phyloP scores from a whole-genome alignment of 1,284 basidiomycete genomes.

The Ceratobasidium sp. region DNA sequence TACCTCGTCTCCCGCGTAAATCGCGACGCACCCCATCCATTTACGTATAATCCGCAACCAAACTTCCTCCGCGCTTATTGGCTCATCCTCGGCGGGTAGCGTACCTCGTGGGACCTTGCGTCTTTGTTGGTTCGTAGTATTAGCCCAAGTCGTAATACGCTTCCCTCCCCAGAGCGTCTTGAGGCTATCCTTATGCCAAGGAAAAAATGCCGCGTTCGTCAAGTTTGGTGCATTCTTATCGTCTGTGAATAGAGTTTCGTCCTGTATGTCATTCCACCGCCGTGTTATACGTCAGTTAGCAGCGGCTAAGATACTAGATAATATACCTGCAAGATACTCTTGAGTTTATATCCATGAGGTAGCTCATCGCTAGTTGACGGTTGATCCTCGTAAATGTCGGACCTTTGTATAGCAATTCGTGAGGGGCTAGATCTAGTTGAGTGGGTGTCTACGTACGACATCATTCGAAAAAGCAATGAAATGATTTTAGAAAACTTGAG shows the following conservation, averaged over 20 bases:
- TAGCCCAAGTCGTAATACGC: constrained; percentile 12
- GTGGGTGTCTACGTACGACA: background rate
- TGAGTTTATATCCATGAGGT: constrained; percentile 17
- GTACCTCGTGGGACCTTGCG: background rate
- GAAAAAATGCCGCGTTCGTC: constrained; percentile 28
- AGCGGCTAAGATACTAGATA: background rate
- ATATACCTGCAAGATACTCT: constrained; percentile 21
- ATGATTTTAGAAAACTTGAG: no score
- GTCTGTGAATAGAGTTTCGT: constrained; percentile 3
- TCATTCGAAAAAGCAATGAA: background rate
- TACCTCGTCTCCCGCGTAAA: constrained; percentile 37
- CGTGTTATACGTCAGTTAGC: background rate
- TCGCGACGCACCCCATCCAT: constrained; percentile 41
- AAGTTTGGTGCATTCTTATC: constrained; percentile 2
- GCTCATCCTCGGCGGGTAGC: background rate
- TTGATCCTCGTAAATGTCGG: background rate
- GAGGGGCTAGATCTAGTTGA: background rate
- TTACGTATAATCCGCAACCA: constrained; percentile 16
- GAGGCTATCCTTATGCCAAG: constrained; percentile 30
- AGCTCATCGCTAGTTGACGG: background rate
- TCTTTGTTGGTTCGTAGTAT: background rate
- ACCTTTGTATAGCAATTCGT: background rate
- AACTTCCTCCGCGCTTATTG: constrained; percentile 12
- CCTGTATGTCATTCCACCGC: background rate
- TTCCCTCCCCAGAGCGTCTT: constrained; percentile 32